These are phyloP conservation scores for Cercospora citrullina DNA, from an alignment of 2,329 filamentous ascomycete species.

Conservation along the genomic window DNA sequence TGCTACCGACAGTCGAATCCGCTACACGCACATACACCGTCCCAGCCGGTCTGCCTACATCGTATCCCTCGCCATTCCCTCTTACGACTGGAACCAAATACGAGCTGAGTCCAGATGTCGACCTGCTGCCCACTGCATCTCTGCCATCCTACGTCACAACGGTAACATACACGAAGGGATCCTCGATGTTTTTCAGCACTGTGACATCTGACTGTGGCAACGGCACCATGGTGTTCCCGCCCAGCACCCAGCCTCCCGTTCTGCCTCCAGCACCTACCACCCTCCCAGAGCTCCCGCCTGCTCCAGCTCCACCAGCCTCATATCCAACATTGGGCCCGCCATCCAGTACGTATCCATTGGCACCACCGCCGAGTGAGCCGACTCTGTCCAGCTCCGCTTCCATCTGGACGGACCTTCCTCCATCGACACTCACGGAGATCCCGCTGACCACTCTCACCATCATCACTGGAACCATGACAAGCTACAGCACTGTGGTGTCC, in stretches of 20 bases:
- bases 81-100: not conserved
- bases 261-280: not conserved
- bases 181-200: not conserved
- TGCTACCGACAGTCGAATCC: not conserved
- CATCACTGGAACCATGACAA: conserved; percentile 4
- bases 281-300: not conserved
- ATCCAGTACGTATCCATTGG: not conserved
- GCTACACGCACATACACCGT: conserved; percentile 3
- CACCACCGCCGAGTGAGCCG: not conserved
- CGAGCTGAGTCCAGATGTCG: conserved; percentile 1
- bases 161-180: not conserved
- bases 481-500: conserved; percentile 5
- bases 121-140: not conserved
- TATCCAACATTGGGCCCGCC: not conserved
- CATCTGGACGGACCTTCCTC: not conserved
- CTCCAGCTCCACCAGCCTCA: conserved; percentile 1
- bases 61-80: not conserved
- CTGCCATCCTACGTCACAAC: conserved; percentile 12
- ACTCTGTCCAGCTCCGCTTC: not conserved
- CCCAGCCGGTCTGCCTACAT: not conserved
- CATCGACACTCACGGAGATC: not conserved
- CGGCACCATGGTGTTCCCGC: conserved; percentile 6
- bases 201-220: conserved; percentile 4
- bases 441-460: conserved; percentile 7
- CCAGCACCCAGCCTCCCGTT: not conserved